Evolutionary conservation across 148 eudicot species (phyloP).

Genomic region (Chenopodium quinoa): DNA sequence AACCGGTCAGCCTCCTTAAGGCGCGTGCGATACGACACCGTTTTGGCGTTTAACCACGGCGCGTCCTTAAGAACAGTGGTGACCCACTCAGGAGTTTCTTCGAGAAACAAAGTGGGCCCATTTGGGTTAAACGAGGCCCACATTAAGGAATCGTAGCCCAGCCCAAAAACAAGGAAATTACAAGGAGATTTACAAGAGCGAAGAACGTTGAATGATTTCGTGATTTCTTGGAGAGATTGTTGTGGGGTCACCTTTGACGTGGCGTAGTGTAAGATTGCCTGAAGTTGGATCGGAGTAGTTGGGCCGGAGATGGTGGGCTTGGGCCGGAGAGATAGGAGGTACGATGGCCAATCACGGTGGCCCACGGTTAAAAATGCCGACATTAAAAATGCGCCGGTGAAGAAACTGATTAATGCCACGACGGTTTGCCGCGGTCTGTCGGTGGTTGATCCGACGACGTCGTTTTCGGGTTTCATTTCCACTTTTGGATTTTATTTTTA

Average conservation of each 20-base stretch:
- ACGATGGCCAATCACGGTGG: slow-evolving; percentile 4
- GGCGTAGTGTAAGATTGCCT: slow-evolving; percentile 45
- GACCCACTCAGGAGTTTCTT: slow-evolving; percentile 44
- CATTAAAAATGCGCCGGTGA: slow-evolving; percentile 21
- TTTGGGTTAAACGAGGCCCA: slow-evolving; percentile 44
- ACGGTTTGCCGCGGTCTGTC: slow-evolving; percentile 8
- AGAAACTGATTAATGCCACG: slow-evolving; percentile 11
- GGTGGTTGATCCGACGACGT: slow-evolving; percentile 11
- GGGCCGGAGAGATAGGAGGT: not conserved
- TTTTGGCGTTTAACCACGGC: slow-evolving; percentile 28
- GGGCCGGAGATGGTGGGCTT: not conserved
- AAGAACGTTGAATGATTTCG: slow-evolving; percentile 34
- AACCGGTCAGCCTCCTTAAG: slow-evolving; percentile 32
- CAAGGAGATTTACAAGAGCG: slow-evolving; percentile 20
- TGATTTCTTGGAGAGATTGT: slow-evolving; percentile 33
- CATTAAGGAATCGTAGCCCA: slow-evolving; percentile 50
- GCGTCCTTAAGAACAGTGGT: slow-evolving; percentile 25
- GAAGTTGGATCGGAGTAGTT: slow-evolving; percentile 26
- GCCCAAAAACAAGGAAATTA: slow-evolving; percentile 45
- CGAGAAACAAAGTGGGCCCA: slow-evolving; percentile 43
- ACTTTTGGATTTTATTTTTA: not conserved
- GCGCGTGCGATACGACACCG: slow-evolving; percentile 37
- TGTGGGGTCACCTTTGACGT: slow-evolving; percentile 42
- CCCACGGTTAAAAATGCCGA: slow-evolving; percentile 11
- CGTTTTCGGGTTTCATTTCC: not conserved